Conservation (phyloP, 2,329 filamentous ascomycete species). For the Fusarium vanettenii region DNA sequence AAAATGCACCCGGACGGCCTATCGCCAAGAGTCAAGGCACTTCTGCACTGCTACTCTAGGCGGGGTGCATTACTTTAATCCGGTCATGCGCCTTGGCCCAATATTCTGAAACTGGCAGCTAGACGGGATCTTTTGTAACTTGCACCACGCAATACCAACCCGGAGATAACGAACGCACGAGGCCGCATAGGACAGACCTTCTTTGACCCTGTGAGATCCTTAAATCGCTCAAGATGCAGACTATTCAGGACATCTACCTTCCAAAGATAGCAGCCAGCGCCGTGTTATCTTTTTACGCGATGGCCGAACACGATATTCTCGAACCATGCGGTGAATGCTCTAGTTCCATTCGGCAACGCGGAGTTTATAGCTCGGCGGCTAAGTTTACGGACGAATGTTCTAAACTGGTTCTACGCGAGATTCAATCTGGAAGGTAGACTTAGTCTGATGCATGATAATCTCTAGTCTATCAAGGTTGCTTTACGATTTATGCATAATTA, state of each 20-base stretch:
- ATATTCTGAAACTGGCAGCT: not conserved
- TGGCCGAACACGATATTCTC: not conserved
- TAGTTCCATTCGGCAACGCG: not conserved
- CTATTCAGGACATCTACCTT: not conserved
- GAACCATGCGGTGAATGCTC: not conserved
- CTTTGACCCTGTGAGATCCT: not conserved
- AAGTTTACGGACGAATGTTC: not conserved
- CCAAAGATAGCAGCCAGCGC: not conserved
- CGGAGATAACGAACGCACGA: not conserved
- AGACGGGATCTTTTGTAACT: not conserved
- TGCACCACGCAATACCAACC: not conserved
- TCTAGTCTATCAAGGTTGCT: not conserved
- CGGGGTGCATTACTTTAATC: not conserved
- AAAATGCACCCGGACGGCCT: not conserved
- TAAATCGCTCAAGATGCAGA: not conserved
- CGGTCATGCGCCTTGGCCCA: not conserved
- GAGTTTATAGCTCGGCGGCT: not conserved
- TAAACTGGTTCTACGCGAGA: not conserved
- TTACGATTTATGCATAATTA: not conserved
- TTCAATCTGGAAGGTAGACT: not conserved
- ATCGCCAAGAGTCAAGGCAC: not conserved
- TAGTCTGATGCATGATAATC: not conserved
- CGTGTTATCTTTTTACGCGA: not conserved
- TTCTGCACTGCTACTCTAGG: not conserved
- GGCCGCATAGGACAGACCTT: not conserved